Base-by-base conservation (phyloP, 345 rosid species). In the Reutealis trisperma region DNA sequence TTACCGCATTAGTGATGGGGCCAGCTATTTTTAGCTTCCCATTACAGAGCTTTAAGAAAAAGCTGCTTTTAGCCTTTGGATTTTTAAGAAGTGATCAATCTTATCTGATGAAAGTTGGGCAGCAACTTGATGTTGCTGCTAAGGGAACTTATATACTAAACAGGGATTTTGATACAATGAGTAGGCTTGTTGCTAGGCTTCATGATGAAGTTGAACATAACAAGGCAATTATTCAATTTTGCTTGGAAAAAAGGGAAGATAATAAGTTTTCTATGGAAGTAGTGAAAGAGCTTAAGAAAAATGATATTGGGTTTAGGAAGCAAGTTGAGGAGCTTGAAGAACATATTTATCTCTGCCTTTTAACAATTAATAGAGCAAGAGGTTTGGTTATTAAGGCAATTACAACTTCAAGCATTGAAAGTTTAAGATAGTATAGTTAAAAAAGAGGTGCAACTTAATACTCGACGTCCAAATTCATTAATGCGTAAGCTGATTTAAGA, bases 191-290 rank as follows among this genome's bases (percentile, higher is more conserved):
- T 21, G 76, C 72, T 0, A 77, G 90, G 81, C 60, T 87, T n/a
- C 82, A 85, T 8, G 84, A 87, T 62, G 90, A 87, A 44, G 86
- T 87, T 57, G 87, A 87, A 42, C 83, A 83, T 70, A 84, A 67
- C 52, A 85, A 78, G 78, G 84, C 57, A 61, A 78, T 87, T 80
- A 70, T 84, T 25, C 58, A 71, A 21, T 72, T 82, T 16, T 85
- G 81, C 58, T 80, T 85, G 86, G 82, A 78, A 18, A 85, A 79
- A 18, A 66, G 52, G 42, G 82, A 83, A 47, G 77, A 78, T 49
- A 79, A 14, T 49, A 79, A 14, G 55, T 72, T 80, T 59, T 71
- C 41, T 16, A 3, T 74, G 74, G 83, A 84, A 42, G 78, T 82
- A 37, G 79, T 83, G 73, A 77, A 84, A 60, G 87, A 85, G 81